Percentiles rank a stretch among this genome's conserved stretches.
Conservation (phyloP, 2,329 filamentous ascomycete genomes). For the Talaromyces sp. region DNA sequence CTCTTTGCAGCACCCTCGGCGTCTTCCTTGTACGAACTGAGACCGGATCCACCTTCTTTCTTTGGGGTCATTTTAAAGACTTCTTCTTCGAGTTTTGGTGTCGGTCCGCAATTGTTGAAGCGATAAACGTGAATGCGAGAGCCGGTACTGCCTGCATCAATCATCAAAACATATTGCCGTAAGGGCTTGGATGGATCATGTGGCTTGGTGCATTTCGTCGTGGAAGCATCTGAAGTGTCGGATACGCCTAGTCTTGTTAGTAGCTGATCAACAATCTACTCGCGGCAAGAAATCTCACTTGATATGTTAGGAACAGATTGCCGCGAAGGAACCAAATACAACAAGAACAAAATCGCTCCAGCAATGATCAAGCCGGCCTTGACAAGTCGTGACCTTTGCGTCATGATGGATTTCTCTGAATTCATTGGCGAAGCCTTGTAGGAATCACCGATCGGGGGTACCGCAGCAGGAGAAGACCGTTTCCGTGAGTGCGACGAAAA, state of each 20-base stretch:
- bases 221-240: conserved; percentile 33
- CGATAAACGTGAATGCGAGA: conserved; percentile 98
- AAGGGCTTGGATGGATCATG: conserved; percentile 85
- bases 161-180: conserved; percentile 97
- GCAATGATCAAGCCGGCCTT: conserved; percentile 61
- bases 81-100: conserved; percentile 91
- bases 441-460: conserved; percentile 40
- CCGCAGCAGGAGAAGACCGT: conserved; percentile 53
- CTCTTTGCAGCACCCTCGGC: conserved; percentile 84
- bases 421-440: conserved; percentile 43
- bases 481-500: conserved; percentile 46
- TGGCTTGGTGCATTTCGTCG: conserved; percentile 72
- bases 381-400: conserved; percentile 58
- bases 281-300: conserved; percentile 22
- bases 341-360: conserved; percentile 56
- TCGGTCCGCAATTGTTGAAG: conserved; percentile 96
- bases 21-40: conserved; percentile 85
- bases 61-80: conserved; percentile 92
- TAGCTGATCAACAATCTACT: neutral
- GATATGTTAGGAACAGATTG: conserved; percentile 24
- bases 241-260: conserved; percentile 1
- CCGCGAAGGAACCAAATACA: conserved; percentile 49
- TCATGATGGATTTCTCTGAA: conserved; percentile 50
- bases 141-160: conserved; percentile 95
- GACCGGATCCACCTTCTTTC: conserved; percentile 69